phyloP scores from a whole-genome alignment of 768 basidiomycete species.

The Kwoniella botswanensis region DNA sequence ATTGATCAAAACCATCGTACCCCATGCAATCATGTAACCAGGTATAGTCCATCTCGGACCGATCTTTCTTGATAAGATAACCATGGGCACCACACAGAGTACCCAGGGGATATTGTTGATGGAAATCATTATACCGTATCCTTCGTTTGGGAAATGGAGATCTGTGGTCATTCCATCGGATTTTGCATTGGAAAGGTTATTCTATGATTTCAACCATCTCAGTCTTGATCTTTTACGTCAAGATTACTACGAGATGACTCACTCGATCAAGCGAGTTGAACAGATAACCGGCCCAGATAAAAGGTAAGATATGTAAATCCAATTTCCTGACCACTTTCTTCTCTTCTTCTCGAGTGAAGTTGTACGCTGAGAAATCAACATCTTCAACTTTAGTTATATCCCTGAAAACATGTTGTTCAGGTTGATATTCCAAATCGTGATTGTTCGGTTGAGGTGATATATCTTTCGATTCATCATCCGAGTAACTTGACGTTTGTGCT shows the following conservation, averaged over 20 bases:
- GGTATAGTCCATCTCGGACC: constrained; percentile 37
- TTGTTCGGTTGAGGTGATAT: not conserved
- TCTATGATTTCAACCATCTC: not conserved
- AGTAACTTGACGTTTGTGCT: not conserved
- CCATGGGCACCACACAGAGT: constrained; percentile 27
- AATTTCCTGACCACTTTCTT: constrained; percentile 19
- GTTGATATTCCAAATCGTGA: constrained; percentile 2
- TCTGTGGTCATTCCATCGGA: constrained; percentile 39
- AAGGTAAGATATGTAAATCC: constrained; percentile 28
- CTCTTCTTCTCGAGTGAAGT: constrained; percentile 35
- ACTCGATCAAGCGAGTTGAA: constrained; percentile 32
- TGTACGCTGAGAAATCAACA: constrained; percentile 28
- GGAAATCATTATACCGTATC: constrained; percentile 35
- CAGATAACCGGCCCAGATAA: constrained; percentile 30
- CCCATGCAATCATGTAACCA: constrained; percentile 39
- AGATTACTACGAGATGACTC: not conserved
- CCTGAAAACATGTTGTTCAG: not conserved
- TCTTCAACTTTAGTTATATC: constrained; percentile 26
- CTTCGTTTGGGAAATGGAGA: constrained; percentile 36
- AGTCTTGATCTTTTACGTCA: not conserved
- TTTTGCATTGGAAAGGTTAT: constrained; percentile 40
- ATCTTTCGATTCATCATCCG: constrained; percentile 2
- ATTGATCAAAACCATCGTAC: constrained; percentile 36
- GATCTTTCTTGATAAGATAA: constrained; percentile 38
- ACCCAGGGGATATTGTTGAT: constrained; percentile 37